Percentiles rank a stretch among this genome's conserved stretches.
These are phyloP conservation scores for Kalmusia sp. DNA, from an alignment of 2,329 filamentous ascomycete species.

Conservation along the genomic window DNA sequence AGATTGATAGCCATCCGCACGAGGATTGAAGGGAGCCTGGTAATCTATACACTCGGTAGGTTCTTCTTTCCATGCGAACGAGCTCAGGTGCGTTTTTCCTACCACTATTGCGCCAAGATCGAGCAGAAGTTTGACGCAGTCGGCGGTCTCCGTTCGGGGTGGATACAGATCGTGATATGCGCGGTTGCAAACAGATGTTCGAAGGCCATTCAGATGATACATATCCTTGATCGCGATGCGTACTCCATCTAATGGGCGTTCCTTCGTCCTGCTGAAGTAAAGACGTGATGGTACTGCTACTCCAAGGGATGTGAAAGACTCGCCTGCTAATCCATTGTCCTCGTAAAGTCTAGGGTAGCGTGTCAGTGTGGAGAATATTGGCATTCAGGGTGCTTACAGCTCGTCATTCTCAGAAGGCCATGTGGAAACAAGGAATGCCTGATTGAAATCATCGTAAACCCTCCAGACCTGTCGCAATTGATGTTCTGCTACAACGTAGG, in stretches of 20 bases:
- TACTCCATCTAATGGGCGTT: not conserved
- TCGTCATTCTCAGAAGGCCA: too few relatives aligned
- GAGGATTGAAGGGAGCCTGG: conserved; percentile 28
- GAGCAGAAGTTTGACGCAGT: conserved; percentile 9
- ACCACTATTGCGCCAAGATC: conserved; percentile 46
- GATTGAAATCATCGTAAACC: not conserved
- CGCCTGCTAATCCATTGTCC: not conserved
- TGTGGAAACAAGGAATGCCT: not conserved
- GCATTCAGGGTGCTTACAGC: too few relatives aligned
- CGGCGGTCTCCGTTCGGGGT: not conserved
- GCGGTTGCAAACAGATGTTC: conserved; percentile 3
- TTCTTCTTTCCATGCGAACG: conserved; percentile 45
- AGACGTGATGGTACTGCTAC: not conserved
- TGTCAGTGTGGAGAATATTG: too few relatives aligned
- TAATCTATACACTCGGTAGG: conserved; percentile 10
- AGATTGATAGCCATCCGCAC: conserved; percentile 30
- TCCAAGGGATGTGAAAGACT: not conserved
- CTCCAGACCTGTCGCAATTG: not conserved
- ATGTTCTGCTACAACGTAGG: not conserved
- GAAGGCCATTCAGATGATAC: conserved; percentile 1
- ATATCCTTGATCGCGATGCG: not conserved
- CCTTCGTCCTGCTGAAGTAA: not conserved
- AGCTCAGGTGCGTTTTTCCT: conserved; percentile 59
- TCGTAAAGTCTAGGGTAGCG: too few relatives aligned
- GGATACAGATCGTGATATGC: conserved; percentile 10